Evolutionary conservation across 2,329 filamentous ascomycete species (phyloP).

Genomic region (Elsinoe perseae): DNA sequence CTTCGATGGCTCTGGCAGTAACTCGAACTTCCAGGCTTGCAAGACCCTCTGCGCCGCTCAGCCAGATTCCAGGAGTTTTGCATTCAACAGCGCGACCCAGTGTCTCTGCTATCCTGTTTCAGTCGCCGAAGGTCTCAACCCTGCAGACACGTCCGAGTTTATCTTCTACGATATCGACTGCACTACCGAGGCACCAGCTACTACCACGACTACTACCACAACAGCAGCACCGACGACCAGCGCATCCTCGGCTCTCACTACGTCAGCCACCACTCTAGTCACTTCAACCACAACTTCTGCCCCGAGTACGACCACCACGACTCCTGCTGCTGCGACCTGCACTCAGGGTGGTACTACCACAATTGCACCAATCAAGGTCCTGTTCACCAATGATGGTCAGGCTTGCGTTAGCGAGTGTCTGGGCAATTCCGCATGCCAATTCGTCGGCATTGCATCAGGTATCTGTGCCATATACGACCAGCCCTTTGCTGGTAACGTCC

Average conservation of each 20-base stretch:
- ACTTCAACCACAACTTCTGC: constrained; percentile 2
- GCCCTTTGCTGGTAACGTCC: neutral
- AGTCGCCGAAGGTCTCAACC: neutral
- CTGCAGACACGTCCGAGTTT: neutral
- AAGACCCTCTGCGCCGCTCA: constrained; percentile 5
- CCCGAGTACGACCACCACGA: neutral
- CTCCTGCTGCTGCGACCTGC: constrained; percentile 3
- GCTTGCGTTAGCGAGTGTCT: neutral
- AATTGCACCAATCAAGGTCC: neutral
- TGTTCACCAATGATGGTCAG: neutral
- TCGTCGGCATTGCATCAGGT: neutral
- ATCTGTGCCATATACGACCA: constrained; percentile 7
- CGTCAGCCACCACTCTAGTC: neutral
- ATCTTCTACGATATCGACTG: constrained; percentile 2
- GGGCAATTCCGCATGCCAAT: neutral
- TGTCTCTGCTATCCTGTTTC: neutral
- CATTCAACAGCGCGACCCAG: neutral
- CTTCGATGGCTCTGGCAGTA: neutral
- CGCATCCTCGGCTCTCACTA: neutral
- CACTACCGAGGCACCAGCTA: neutral
- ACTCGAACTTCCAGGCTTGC: constrained; percentile 1
- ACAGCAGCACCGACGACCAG: neutral
- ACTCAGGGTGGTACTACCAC: neutral
- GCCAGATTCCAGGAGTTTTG: neutral
- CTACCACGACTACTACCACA: constrained; percentile 2